Evolutionary conservation across 805 yeast species (phyloP).

Genomic region (Kurtzmaniella fragi): DNA sequence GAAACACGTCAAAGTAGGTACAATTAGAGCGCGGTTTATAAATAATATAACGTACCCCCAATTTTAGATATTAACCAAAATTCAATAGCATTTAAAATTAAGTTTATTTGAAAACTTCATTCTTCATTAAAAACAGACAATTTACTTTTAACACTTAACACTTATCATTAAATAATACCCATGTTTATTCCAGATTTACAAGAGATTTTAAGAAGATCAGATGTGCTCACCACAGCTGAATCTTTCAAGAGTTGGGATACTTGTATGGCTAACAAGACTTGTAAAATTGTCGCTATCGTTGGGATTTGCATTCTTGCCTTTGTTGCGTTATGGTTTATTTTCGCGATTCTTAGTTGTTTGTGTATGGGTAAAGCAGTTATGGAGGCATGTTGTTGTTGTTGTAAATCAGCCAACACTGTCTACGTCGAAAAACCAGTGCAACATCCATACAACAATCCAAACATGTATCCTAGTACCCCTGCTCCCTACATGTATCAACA

Average conservation of each 20-base stretch:
- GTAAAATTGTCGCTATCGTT: slow-evolving; percentile 74
- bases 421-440: slow-evolving; percentile 1
- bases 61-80: too few species aligned
- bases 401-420: slow-evolving; percentile 18
- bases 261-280: slow-evolving; percentile 72
- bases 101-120: too few species aligned
- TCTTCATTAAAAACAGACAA: too few species aligned
- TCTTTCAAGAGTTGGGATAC: slow-evolving; percentile 67
- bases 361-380: slow-evolving; percentile 46
- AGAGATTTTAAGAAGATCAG: slow-evolving; percentile 4
- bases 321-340: slow-evolving; percentile 50
- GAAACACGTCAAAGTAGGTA: too few species aligned
- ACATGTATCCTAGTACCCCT: slow-evolving; percentile 2
- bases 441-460: slow-evolving; percentile 3
- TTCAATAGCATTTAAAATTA: too few species aligned
- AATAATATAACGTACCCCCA: too few species aligned
- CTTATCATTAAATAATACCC: too few species aligned
- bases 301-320: slow-evolving; percentile 58
- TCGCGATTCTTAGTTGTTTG: slow-evolving; percentile 50
- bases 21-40: too few species aligned
- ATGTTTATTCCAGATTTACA: slow-evolving; percentile 2
- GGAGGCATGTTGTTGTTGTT: slow-evolving; percentile 47
- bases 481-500: slow-evolving; percentile 1
- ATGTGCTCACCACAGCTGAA: slow-evolving; percentile 36
- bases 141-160: too few species aligned